Evolutionary conservation across 2,329 filamentous ascomycete genomes (phyloP).

Genomic region (Ciborinia camelliae): DNA sequence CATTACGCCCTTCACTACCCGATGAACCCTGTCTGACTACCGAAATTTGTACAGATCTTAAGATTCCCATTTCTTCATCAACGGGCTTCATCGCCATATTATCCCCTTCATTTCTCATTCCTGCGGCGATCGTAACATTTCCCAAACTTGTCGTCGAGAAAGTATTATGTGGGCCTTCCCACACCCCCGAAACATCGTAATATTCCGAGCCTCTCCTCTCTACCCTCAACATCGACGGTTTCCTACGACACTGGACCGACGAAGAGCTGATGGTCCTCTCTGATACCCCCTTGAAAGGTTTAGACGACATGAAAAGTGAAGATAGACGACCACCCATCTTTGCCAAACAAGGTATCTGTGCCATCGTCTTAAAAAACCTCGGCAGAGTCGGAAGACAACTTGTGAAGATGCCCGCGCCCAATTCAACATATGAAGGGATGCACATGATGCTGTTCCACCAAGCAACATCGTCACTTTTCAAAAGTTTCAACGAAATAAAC

Average conservation of each 20-base stretch:
- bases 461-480: background rate
- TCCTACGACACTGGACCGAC: background rate
- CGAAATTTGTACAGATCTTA: background rate
- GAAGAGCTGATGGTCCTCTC: background rate
- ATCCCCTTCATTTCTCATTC: background rate
- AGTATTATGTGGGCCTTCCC: too few species aligned
- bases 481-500: background rate
- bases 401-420: background rate
- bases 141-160: background rate
- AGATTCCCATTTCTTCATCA: background rate
- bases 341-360: background rate
- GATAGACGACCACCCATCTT: background rate
- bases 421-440: slow-evolving; percentile 1
- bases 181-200: background rate
- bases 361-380: background rate
- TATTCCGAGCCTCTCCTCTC: background rate
- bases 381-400: background rate
- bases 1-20: background rate
- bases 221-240: background rate
- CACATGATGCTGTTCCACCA: slow-evolving; percentile 2
- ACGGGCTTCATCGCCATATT: background rate
- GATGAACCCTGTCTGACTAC: background rate
- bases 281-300: background rate
- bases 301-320: background rate
- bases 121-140: background rate